phyloP scores from a whole-genome alignment of 345 rosid species.

The Orychophragmus violaceus region DNA sequence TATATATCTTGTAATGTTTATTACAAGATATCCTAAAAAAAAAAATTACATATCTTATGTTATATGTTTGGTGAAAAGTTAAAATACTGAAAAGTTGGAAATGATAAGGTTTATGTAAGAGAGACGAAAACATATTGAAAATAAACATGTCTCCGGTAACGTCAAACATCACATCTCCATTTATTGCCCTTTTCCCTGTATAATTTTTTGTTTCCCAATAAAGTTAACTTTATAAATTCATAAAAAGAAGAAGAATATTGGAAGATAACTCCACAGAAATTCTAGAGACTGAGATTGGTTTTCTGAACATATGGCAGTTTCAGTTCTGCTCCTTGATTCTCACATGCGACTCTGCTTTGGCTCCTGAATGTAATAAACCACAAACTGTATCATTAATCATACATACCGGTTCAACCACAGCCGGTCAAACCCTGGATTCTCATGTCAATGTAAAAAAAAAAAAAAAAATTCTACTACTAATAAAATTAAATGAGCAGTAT shows the following conservation, averaged over 20 bases:
- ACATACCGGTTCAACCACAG: neutral
- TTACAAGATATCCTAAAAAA: too few relatives aligned
- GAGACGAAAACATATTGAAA: conserved; percentile 21
- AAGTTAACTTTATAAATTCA: neutral
- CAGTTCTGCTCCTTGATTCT: conserved; percentile 13
- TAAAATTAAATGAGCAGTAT: too few relatives aligned
- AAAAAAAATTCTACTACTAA: too few relatives aligned
- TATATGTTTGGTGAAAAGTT: conserved; percentile 21
- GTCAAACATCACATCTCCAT: conserved; percentile 29
- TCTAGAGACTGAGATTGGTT: conserved; percentile 1
- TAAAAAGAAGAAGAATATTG: neutral
- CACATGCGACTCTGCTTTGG: conserved; percentile 17
- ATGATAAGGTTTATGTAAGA: conserved; percentile 18
- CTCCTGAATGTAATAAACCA: neutral
- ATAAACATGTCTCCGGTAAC: conserved; percentile 25
- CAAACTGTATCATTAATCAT: neutral
- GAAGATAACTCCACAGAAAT: conserved; percentile 10
- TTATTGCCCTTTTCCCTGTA: conserved; percentile 3
- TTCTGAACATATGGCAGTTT: conserved; percentile 21
- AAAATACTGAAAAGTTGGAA: conserved; percentile 13
- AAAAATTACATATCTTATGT: too few relatives aligned
- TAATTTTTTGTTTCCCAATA: neutral
- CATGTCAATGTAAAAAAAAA: neutral
- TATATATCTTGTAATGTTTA: too few relatives aligned
- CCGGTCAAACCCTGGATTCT: neutral